Evolutionary conservation across 768 basidiomycete species (phyloP).

Genomic region (Amanita pseudoporphyria): DNA sequence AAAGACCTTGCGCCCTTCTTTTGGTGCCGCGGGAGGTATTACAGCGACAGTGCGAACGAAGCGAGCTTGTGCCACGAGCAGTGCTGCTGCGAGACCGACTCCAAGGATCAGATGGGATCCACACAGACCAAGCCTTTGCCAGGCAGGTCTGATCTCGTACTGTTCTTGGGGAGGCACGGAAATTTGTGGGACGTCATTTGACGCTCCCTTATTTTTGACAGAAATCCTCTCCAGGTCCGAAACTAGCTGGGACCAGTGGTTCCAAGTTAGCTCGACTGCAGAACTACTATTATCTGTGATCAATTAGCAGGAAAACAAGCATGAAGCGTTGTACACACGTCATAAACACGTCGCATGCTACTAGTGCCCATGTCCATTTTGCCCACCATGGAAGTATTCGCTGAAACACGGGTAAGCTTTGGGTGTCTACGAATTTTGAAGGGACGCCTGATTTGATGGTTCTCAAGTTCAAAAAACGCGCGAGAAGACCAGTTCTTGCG

Average conservation of each 20-base stretch:
- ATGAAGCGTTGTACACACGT: not conserved
- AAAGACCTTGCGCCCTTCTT: constrained; percentile 17
- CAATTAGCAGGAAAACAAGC: not conserved
- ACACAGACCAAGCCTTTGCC: constrained; percentile 24
- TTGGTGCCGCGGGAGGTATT: constrained; percentile 11
- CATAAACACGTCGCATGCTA: constrained; percentile 8
- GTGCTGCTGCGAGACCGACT: constrained; percentile 19
- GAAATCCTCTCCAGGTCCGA: constrained; percentile 15
- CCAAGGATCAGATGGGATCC: constrained; percentile 20
- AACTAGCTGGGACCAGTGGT: constrained; percentile 20
- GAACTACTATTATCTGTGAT: constrained; percentile 15
- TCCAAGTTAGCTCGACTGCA: constrained; percentile 25
- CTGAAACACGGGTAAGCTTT: constrained; percentile 1
- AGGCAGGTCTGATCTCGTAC: constrained; percentile 22
- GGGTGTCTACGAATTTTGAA: constrained; percentile 1
- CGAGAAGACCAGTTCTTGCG: not conserved
- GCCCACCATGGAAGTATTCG: constrained; percentile 9
- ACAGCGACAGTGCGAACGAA: constrained; percentile 23
- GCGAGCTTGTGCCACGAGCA: constrained; percentile 21
- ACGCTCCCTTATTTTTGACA: constrained; percentile 10
- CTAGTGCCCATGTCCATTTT: constrained; percentile 3
- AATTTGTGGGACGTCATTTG: not conserved
- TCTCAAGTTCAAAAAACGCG: constrained; percentile 4
- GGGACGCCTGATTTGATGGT: not conserved
- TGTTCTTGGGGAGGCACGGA: constrained; percentile 7